These are phyloP conservation scores for Tillandsia leiboldiana DNA, from an alignment of 176 grass and related monocot species.

Conservation along the genomic window DNA sequence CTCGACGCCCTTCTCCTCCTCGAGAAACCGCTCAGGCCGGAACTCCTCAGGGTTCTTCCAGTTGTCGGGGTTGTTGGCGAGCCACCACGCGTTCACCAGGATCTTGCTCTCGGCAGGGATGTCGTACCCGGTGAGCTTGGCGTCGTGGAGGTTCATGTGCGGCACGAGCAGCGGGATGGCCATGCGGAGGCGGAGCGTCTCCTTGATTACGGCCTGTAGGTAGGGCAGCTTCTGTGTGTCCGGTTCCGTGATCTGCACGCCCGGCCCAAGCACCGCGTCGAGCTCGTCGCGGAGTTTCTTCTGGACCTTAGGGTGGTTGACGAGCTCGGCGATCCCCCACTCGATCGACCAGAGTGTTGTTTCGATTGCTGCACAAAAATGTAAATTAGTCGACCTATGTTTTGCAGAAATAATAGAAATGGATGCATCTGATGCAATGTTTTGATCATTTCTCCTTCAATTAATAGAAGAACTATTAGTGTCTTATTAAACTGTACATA, in stretches of 20 bases:
- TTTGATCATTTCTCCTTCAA: no score
- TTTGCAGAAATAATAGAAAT: no score
- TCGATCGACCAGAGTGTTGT: conserved; percentile 37
- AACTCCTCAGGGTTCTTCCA: conserved; percentile 62
- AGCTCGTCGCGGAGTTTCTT: conserved; percentile 54
- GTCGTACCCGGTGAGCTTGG: conserved; percentile 63
- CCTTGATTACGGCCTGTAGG: conserved; percentile 74
- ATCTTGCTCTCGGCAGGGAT: conserved; percentile 75
- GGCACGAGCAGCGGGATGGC: conserved; percentile 69
- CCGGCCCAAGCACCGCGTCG: conserved; percentile 34
- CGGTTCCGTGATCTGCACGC: conserved; percentile 52
- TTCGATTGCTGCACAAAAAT: conserved; percentile 28
- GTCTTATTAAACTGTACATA: no score
- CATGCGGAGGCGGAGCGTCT: conserved; percentile 76
- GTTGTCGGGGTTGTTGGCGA: conserved; percentile 56
- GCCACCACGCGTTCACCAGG: conserved; percentile 75
- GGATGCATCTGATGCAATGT: no score
- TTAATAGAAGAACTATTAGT: not conserved
- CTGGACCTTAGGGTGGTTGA: conserved; percentile 37
- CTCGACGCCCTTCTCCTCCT: conserved; percentile 74
- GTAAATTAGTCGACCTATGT: no score
- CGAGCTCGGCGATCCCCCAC: conserved; percentile 35
- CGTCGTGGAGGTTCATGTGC: conserved; percentile 78
- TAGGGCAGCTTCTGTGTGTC: conserved; percentile 60
- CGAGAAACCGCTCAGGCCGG: conserved; percentile 58